phyloP scores from a whole-genome alignment of 2,329 filamentous ascomycete species.

The Hysterium pulicare region DNA sequence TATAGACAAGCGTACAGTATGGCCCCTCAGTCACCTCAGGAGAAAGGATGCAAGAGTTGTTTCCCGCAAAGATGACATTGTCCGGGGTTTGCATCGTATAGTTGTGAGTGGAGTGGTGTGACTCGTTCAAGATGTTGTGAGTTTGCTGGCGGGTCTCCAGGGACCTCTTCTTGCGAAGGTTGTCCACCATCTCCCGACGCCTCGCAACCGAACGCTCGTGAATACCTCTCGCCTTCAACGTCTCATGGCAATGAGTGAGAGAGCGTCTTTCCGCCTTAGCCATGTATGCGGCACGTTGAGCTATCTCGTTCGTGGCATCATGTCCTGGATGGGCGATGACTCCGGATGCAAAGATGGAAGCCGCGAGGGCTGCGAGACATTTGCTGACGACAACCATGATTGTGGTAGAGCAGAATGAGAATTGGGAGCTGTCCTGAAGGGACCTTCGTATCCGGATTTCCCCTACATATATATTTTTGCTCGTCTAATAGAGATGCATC shows the following conservation, averaged over 20 bases:
- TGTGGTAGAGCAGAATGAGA: no score
- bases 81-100: constrained; percentile 12
- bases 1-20: constrained; percentile 14
- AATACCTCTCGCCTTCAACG: constrained; percentile 32
- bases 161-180: constrained; percentile 29
- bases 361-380: background rate
- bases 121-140: constrained; percentile 17
- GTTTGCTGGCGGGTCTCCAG: constrained; percentile 14
- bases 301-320: constrained; percentile 14
- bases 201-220: constrained; percentile 38
- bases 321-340: constrained; percentile 30
- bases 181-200: constrained; percentile 33
- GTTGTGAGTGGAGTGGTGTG: constrained; percentile 18
- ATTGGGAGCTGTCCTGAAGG: no score
- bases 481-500: no score
- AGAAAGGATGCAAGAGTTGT: constrained; percentile 20
- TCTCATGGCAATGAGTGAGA: constrained; percentile 36
- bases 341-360: constrained; percentile 7
- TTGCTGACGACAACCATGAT: constrained; percentile 1
- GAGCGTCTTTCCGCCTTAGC: constrained; percentile 28
- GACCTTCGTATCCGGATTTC: no score
- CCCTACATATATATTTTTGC: no score
- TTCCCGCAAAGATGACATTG: constrained; percentile 18
- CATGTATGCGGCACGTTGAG: constrained; percentile 15
- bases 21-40: constrained; percentile 21